Conservation (phyloP, 2,329 filamentous ascomycete species). For the Colletotrichum lentis region DNA sequence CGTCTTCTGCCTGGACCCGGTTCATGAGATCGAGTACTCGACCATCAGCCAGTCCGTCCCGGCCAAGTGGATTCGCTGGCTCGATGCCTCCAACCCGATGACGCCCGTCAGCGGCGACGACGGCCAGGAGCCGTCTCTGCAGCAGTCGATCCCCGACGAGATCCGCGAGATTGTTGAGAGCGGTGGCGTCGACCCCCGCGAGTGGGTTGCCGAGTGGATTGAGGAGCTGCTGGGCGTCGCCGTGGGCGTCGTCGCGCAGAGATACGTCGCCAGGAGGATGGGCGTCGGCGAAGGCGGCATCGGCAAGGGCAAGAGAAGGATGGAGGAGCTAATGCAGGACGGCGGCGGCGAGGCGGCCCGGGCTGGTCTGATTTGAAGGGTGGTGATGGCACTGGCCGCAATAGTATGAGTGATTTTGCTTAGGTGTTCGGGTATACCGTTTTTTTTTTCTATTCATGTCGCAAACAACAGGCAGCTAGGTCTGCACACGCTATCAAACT, state of each 20-base stretch:
- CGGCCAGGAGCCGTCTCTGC: slow-evolving; percentile 47
- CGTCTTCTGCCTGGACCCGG: slow-evolving; percentile 83
- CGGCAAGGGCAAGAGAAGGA: slow-evolving; percentile 68
- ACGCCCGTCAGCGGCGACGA: slow-evolving; percentile 63
- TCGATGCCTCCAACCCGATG: slow-evolving; percentile 75
- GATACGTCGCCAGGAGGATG: slow-evolving; percentile 95
- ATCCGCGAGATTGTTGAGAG: slow-evolving; percentile 84
- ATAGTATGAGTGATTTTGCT: slow-evolving; percentile 13
- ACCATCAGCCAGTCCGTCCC: slow-evolving; percentile 85
- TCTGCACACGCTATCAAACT: background rate
- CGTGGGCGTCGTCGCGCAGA: slow-evolving; percentile 87
- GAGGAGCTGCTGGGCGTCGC: slow-evolving; percentile 83
- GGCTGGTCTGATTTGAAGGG: slow-evolving; percentile 35
- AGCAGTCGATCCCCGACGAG: slow-evolving; percentile 72
- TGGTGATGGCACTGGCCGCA: background rate
- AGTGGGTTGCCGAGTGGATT: slow-evolving; percentile 98
- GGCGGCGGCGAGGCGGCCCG: slow-evolving; percentile 38
- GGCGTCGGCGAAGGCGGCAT: slow-evolving; percentile 84
- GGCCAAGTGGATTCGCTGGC: slow-evolving; percentile 86
- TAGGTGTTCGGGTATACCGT: slow-evolving; percentile 37
- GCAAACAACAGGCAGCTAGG: background rate
- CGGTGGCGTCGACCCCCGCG: slow-evolving; percentile 84
- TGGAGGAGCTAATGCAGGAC: slow-evolving; percentile 64
- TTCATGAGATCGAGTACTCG: slow-evolving; percentile 88
- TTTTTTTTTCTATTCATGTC: slow-evolving; percentile 15